These are phyloP conservation scores for Penicillium coffeae DNA, from an alignment of 495 filamentous ascomycete genomes.

Conservation along the genomic window DNA sequence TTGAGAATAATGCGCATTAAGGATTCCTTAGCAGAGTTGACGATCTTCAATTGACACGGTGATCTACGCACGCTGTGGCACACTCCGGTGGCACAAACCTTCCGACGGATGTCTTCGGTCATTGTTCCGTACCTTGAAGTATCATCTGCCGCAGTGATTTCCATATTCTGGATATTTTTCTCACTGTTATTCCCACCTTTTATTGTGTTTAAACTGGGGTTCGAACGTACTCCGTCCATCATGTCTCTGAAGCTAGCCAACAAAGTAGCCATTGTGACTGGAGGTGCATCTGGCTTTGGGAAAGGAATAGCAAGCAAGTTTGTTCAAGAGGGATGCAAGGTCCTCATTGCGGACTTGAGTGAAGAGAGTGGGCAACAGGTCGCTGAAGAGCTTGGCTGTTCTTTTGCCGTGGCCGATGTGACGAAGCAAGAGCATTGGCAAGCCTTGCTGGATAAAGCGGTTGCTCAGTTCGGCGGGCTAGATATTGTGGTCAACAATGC, in stretches of 20 bases:
- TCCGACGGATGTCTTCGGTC: background rate
- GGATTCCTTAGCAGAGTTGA: too few species aligned
- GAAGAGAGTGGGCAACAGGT: constrained; percentile 2
- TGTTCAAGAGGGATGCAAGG: constrained; percentile 42
- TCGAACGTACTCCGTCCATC: background rate
- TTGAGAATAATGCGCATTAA: too few species aligned
- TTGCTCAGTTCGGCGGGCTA: constrained; percentile 16
- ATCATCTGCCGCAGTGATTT: background rate
- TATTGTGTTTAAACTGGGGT: too few species aligned
- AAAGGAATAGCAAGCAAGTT: constrained; percentile 45
- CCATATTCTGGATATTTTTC: too few species aligned
- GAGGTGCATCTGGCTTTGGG: constrained; percentile 48
- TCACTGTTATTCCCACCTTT: too few species aligned
- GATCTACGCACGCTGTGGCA: too few species aligned
- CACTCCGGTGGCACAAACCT: background rate
- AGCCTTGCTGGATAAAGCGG: constrained; percentile 5
- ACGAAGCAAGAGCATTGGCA: constrained; percentile 13
- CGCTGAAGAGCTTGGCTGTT: constrained; percentile 1
- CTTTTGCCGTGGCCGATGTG: constrained; percentile 21
- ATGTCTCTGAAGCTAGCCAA: background rate
- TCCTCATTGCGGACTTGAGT: constrained; percentile 49
- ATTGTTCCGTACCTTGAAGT: background rate
- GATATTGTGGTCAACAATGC: constrained; percentile 32
- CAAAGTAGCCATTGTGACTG: constrained; percentile 52
- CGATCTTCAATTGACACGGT: too few species aligned